Conservation (phyloP, 2,329 filamentous ascomycete genomes). For the Pyrenophora tritici-repentis region DNA sequence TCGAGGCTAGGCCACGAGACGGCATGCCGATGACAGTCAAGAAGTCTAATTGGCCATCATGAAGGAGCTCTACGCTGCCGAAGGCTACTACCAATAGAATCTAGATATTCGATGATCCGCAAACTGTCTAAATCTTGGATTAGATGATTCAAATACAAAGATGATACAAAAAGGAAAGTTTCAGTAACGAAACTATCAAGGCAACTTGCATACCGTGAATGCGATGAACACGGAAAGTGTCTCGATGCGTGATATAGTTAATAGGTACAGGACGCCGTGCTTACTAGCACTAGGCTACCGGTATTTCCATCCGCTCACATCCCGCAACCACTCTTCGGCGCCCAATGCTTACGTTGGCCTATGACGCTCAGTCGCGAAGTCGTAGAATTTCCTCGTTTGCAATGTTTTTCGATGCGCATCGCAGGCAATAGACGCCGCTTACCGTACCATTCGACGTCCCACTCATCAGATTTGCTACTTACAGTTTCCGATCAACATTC, state of each 20-base stretch:
- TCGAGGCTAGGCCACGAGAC: conserved; percentile 40
- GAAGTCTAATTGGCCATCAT: conserved; percentile 21
- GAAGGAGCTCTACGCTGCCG: background rate
- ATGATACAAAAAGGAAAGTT: too few species aligned
- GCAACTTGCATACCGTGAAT: too few species aligned
- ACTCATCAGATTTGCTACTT: conserved; percentile 1
- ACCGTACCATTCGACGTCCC: background rate
- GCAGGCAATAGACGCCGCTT: background rate
- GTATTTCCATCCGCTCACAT: too few species aligned
- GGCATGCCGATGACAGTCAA: conserved; percentile 41
- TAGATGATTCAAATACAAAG: background rate
- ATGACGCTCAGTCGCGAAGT: too few species aligned
- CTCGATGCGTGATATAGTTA: too few species aligned
- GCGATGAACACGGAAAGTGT: too few species aligned
- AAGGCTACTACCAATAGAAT: background rate
- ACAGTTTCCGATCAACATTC: conserved; percentile 14
- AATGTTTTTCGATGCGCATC: background rate
- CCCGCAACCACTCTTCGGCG: too few species aligned
- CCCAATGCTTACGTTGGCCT: too few species aligned
- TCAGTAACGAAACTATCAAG: too few species aligned
- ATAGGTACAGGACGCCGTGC: too few species aligned
- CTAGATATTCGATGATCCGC: background rate
- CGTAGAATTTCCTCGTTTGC: background rate
- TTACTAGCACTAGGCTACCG: too few species aligned
- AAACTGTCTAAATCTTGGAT: background rate